Conservation (phyloP, 2,329 filamentous ascomycete species). For the Camillea tinctor region DNA sequence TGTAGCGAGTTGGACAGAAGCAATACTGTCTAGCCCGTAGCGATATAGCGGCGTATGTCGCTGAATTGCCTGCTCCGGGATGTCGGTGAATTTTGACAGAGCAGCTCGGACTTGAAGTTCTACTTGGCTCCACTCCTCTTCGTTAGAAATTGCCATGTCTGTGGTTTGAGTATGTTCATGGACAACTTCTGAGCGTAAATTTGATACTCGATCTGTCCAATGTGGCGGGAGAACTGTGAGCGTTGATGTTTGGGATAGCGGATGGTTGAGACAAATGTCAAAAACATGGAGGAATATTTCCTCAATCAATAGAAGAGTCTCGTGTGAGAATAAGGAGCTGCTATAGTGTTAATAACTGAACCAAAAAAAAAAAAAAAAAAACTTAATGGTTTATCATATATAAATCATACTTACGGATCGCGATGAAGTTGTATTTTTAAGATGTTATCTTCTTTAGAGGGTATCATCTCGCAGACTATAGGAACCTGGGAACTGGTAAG, state of each 20-base stretch:
- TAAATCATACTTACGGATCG: constrained; percentile 49
- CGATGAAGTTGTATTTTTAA: constrained; percentile 64
- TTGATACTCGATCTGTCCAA: constrained; percentile 17
- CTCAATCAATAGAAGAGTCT: constrained; percentile 21
- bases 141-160: constrained; percentile 11
- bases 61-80: constrained; percentile 49
- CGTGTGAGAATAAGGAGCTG: constrained; percentile 25
- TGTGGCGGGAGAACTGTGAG: constrained; percentile 16
- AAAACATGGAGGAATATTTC: constrained; percentile 31
- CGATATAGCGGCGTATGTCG: constrained; percentile 74
- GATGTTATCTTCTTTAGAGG: constrained; percentile 49
- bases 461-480: constrained; percentile 72
- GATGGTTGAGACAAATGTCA: constrained; percentile 27
- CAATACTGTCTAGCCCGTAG: constrained; percentile 90
- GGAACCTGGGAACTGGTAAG: constrained; percentile 50
- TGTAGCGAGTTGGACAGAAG: constrained; percentile 74
- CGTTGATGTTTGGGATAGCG: constrained; percentile 27
- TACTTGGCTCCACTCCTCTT: constrained; percentile 28
- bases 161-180: background rate
- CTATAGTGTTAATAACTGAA: constrained; percentile 11
- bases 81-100: constrained; percentile 57
- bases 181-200: constrained; percentile 21
- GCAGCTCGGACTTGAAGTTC: constrained; percentile 55
- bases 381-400: background rate
- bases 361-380: background rate